Conservation (phyloP, 441 rosid species). For the Erodium texanum region DNA sequence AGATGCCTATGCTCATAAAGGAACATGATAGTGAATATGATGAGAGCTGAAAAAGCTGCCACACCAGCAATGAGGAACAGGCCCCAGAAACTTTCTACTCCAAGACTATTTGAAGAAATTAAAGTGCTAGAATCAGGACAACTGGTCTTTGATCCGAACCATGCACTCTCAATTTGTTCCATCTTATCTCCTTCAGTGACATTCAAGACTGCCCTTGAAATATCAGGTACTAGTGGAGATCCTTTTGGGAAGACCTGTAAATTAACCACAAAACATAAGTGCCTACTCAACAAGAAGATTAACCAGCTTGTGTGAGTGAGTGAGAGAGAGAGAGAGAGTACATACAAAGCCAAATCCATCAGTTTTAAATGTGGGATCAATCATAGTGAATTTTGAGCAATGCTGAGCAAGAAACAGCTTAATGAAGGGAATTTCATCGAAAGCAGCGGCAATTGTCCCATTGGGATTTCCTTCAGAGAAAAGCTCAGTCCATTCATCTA, state of each 20-base stretch:
- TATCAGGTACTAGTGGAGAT: conserved; percentile 49
- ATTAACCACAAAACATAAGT: neutral
- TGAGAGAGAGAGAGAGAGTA: neutral
- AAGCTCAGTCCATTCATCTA: conserved; percentile 28
- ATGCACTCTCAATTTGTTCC: conserved; percentile 28
- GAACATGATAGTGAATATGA: conserved; percentile 27
- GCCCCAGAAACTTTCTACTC: conserved; percentile 46
- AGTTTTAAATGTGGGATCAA: conserved; percentile 35
- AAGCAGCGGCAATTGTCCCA: conserved; percentile 52
- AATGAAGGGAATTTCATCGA: conserved; percentile 39
- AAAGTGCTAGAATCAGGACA: conserved; percentile 30
- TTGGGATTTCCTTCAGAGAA: conserved; percentile 35
- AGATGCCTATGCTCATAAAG: conserved; percentile 15
- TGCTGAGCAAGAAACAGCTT: conserved; percentile 31
- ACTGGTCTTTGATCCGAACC: conserved; percentile 26
- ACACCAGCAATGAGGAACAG: conserved; percentile 40
- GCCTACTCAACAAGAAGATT: neutral
- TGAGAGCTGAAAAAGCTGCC: conserved; percentile 30
- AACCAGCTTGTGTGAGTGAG: too few relatives aligned
- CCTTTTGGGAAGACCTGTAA: conserved; percentile 42
- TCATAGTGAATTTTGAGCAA: conserved; percentile 42
- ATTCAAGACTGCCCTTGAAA: conserved; percentile 55
- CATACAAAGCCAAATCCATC: conserved; percentile 70
- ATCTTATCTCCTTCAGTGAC: conserved; percentile 45
- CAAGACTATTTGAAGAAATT: conserved; percentile 35